These are phyloP conservation scores for Kluyveromyces lactis DNA, from an alignment of 805 yeast species.

Conservation along the genomic window DNA sequence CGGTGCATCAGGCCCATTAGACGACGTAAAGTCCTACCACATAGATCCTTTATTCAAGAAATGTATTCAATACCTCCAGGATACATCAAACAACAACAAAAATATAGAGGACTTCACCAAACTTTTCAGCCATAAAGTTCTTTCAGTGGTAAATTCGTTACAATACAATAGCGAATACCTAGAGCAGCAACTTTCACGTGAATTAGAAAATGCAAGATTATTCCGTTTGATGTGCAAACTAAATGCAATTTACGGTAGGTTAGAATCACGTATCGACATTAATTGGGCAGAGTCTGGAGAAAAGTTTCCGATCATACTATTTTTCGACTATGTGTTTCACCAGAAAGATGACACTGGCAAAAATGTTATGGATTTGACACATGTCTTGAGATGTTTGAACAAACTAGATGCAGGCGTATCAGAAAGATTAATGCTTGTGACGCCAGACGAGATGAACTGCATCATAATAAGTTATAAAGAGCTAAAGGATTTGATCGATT, in stretches of 20 bases:
- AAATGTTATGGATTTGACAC: conserved; percentile 74
- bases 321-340: conserved; percentile 79
- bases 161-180: conserved; percentile 47
- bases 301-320: conserved; percentile 61
- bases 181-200: conserved; percentile 56
- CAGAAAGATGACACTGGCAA: conserved; percentile 71
- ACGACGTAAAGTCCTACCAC: conserved; percentile 22
- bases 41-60: conserved; percentile 40
- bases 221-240: conserved; percentile 77
- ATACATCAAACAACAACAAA: conserved; percentile 18
- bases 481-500: conserved; percentile 60
- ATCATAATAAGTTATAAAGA: conserved; percentile 80
- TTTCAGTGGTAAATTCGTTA: conserved; percentile 41
- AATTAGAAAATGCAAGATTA: conserved; percentile 81
- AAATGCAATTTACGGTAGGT: conserved; percentile 67
- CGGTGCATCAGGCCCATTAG: conserved; percentile 5
- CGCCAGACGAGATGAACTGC: conserved; percentile 80
- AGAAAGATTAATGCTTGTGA: conserved; percentile 71
- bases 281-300: conserved; percentile 73
- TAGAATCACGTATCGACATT: conserved; percentile 49
- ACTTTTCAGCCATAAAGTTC: conserved; percentile 37
- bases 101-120: conserved; percentile 29
- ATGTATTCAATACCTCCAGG: conserved; percentile 34
- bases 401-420: conserved; percentile 89
- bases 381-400: conserved; percentile 70